phyloP scores from a whole-genome alignment of 2,329 filamentous ascomycete genomes.

The Neonectria magnoliae region DNA sequence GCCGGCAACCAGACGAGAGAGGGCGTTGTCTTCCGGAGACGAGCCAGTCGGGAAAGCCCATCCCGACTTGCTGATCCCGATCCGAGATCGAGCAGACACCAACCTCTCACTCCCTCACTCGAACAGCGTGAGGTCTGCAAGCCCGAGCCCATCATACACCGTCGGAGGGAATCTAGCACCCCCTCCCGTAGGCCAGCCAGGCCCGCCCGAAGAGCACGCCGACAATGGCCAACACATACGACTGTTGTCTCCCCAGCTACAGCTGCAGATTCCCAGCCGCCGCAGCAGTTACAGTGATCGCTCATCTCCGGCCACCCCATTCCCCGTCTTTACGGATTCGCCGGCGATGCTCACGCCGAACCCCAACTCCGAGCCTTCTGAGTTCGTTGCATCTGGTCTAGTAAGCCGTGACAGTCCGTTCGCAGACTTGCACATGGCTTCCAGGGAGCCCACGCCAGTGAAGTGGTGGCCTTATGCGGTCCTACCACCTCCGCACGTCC shows the following conservation, averaged over 20 bases:
- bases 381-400: slow-evolving; percentile 58
- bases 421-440: slow-evolving; percentile 52
- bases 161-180: slow-evolving; percentile 55
- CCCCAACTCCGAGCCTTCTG: slow-evolving; percentile 56
- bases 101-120: slow-evolving; percentile 35
- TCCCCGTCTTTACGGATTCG: slow-evolving; percentile 74
- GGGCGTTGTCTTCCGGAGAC: slow-evolving; percentile 61
- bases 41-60: slow-evolving; percentile 30
- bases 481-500: slow-evolving; percentile 75
- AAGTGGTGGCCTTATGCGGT: slow-evolving; percentile 85
- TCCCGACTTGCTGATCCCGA: slow-evolving; percentile 34
- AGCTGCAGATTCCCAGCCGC: slow-evolving; percentile 59
- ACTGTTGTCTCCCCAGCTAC: slow-evolving; percentile 44
- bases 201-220: slow-evolving; percentile 26
- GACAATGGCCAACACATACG: slow-evolving; percentile 14
- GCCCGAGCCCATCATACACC: slow-evolving; percentile 46
- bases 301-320: slow-evolving; percentile 68
- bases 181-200: slow-evolving; percentile 47
- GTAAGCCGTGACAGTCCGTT: slow-evolving; percentile 59
- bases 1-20: slow-evolving; percentile 37
- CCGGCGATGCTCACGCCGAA: slow-evolving; percentile 57
- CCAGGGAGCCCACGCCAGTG: slow-evolving; percentile 58
- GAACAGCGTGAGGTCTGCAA: slow-evolving; percentile 40
- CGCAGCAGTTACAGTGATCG: slow-evolving; percentile 54
- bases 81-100: slow-evolving; percentile 32